Conservation (phyloP, 2,329 filamentous ascomycete species). For the Rhynchosporium graminicola region DNA sequence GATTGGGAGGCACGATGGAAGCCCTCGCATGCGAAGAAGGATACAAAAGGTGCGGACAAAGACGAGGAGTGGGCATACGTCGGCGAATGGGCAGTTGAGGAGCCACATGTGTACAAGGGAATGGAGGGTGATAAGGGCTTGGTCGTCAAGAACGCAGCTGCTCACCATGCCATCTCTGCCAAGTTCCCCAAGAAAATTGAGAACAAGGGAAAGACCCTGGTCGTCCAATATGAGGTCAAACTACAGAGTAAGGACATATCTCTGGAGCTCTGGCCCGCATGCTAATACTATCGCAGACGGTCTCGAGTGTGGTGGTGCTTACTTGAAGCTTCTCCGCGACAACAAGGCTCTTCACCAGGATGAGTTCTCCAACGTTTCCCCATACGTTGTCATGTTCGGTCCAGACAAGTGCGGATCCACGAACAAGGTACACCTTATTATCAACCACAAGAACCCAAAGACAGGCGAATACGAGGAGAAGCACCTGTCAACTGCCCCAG, state of each 20-base stretch:
- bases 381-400: conserved; percentile 99
- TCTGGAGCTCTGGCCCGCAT: conserved; percentile 17
- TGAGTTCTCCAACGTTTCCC: conserved; percentile 96
- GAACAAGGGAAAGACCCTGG: conserved; percentile 95
- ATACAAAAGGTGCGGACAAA: conserved; percentile 66
- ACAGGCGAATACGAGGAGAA: conserved; percentile 99
- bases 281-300: conserved; percentile 62
- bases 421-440: conserved; percentile 99
- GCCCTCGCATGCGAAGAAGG: conserved; percentile 95
- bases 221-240: conserved; percentile 99
- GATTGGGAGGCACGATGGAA: conserved; percentile 95
- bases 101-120: conserved; percentile 86
- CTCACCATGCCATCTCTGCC: conserved; percentile 98
- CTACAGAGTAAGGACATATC: conserved; percentile 75
- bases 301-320: conserved; percentile 96
- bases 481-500: conserved; percentile 83
- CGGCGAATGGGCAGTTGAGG: conserved; percentile 95
- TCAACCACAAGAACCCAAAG: conserved; percentile 99
- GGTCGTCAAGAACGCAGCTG: conserved; percentile 95
- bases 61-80: conserved; percentile 96
- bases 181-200: conserved; percentile 97
- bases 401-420: conserved; percentile 98
- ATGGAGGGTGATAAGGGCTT: conserved; percentile 95
- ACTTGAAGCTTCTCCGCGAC: conserved; percentile 98
- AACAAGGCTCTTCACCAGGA: conserved; percentile 96